A percentile compares a stretch with the other conserved stretches of the same genome.
These are phyloP conservation scores for Seiridium cupressi DNA, from an alignment of 2,329 filamentous ascomycete species.

Conservation along the genomic window DNA sequence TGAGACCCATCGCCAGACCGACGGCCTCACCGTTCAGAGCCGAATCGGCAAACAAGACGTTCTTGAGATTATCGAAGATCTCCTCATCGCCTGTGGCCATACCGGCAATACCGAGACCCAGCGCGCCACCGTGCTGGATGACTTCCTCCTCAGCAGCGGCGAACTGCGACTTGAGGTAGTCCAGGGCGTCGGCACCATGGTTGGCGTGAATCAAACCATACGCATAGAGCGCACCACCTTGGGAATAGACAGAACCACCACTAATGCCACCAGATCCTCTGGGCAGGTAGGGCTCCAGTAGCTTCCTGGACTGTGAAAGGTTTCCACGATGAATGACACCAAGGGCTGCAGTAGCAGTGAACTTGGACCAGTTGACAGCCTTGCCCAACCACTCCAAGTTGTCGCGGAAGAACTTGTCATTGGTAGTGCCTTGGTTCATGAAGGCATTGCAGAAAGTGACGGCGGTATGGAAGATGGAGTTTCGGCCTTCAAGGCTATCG, in stretches of 20 bases:
- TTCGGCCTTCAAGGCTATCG: conserved; percentile 91
- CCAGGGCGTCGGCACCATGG: conserved; percentile 85
- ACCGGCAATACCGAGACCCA: conserved; percentile 92
- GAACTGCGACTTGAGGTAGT: conserved; percentile 76
- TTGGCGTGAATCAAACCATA: conserved; percentile 97
- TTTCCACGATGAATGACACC: conserved; percentile 97
- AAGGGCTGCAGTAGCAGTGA: conserved; percentile 92
- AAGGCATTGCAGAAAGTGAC: conserved; percentile 98
- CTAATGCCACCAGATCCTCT: conserved; percentile 65
- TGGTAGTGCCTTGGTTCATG: conserved; percentile 98
- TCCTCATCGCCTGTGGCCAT: conserved; percentile 93
- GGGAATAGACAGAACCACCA: conserved; percentile 87
- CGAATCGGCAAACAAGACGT: conserved; percentile 87
- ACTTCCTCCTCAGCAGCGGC: conserved; percentile 80
- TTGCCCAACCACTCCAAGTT: conserved; percentile 98
- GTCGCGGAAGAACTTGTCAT: conserved; percentile 97
- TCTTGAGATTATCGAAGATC: conserved; percentile 88
- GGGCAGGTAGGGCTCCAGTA: conserved; percentile 92
- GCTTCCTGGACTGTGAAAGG: conserved; percentile 85
- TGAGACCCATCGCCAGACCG: conserved; percentile 91
- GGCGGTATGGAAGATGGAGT: conserved; percentile 97
- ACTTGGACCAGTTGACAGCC: conserved; percentile 99
- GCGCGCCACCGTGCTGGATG: conserved; percentile 92
- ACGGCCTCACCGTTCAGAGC: conserved; percentile 97
- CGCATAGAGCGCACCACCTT: conserved; percentile 92